Base-by-base conservation (phyloP, 2,329 filamentous ascomycete genomes). In the Chaetomium sp. region DNA sequence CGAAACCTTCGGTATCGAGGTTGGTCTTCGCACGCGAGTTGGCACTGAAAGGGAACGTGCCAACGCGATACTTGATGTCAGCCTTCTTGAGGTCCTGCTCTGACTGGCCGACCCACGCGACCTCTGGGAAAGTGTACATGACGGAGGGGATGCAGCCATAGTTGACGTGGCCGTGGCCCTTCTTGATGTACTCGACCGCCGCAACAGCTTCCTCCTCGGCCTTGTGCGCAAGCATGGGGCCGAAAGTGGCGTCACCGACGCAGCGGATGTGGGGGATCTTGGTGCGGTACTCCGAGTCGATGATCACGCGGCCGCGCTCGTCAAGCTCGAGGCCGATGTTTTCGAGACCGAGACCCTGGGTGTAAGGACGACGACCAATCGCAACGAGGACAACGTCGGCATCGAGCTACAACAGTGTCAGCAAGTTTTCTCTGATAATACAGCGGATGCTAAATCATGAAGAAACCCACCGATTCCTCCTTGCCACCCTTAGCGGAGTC, bases 1-100 rank as follows among this genome's bases (percentile, higher is more conserved):
- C 94, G 73, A 96, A 77, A 66, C 94, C 94, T 57, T 99, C 94
- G 38, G 89, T 89, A 71, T 99, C 94, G 65, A 95, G 79, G 80
- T 97, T 99, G 70, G 94, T 99, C 88, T 97, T 99, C 66, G 94
- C 94, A 72, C 94, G 87, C 57, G 90, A 96, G 84, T 99, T 99
- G 77, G 94, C 94, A 69, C 86, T 88, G 82, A 99, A 99, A 65
- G 94, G 94, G 84, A 99, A 99, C 50, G 82, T 87, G 72, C 94
- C 94, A 69, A 91, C 79, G 68, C 89, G 89, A 85, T 96, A 99
- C 70, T 94, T 90, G 68, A 95, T 84, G 61, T 89, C 90, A 61
- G 87, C 81, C 63, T 85, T 84, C 82, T 97, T 96, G 62, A 99
- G 80, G 66, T 99, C 94, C 71, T 92, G 88, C 79, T 99, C 94